These are phyloP conservation scores for Solanum clarkiae DNA, from an alignment of 257 asterid species.

Conservation along the genomic window DNA sequence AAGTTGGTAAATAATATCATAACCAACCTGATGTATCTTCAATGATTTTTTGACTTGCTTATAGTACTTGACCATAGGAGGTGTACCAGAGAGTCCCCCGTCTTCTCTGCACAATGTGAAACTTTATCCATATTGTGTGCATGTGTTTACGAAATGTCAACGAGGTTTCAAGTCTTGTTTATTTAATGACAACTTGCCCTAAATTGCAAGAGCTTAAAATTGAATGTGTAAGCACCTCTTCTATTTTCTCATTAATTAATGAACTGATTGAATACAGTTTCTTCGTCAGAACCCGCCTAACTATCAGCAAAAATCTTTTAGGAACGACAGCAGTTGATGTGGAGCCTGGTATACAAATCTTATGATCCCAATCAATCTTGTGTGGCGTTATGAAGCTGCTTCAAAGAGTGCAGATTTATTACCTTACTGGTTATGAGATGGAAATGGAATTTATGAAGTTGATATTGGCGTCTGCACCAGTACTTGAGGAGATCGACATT, in stretches of 20 bases:
- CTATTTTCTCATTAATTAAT: neutral
- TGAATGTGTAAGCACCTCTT: neutral
- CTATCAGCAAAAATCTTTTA: neutral
- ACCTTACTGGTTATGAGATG: conserved; percentile 3
- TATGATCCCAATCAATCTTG: conserved; percentile 26
- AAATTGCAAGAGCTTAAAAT: conserved; percentile 35
- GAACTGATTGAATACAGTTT: neutral
- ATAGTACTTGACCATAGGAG: conserved; percentile 43
- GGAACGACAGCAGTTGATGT: conserved; percentile 9
- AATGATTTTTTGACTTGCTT: neutral
- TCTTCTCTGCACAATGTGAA: conserved; percentile 27
- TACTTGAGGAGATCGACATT: conserved; percentile 37
- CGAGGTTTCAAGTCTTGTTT: conserved; percentile 36
- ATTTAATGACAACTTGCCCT: conserved; percentile 49
- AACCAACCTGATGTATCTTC: neutral
- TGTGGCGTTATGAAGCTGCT: conserved; percentile 26
- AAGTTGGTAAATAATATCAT: neutral
- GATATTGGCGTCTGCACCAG: conserved; percentile 37
- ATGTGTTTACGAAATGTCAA: conserved; percentile 37
- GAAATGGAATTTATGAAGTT: conserved; percentile 55
- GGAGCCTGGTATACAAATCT: conserved; percentile 34
- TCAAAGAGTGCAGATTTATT: conserved; percentile 4
- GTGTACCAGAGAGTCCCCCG: conserved; percentile 30
- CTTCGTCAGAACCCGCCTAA: neutral
- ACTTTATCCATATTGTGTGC: conserved; percentile 27